A percentile compares a stretch with the other conserved stretches of the same genome.
Evolutionary conservation across 2,329 filamentous ascomycete species (phyloP).

Genomic region (Xylaria sp.): DNA sequence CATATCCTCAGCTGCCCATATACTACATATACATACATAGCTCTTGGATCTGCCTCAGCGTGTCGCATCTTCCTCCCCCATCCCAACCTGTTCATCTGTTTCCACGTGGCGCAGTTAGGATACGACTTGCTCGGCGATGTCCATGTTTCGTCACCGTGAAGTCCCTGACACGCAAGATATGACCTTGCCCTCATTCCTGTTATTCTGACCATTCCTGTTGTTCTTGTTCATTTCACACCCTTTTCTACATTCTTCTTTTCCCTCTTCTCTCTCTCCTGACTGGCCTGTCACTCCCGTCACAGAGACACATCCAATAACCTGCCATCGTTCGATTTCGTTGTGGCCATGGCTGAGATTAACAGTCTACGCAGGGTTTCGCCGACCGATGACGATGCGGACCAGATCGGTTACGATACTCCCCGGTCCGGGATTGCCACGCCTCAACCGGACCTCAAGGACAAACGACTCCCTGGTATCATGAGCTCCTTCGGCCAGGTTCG

Average conservation of each 20-base stretch:
- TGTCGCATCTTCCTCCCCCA: slow-evolving; percentile 10
- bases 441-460: slow-evolving; percentile 88
- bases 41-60: slow-evolving; percentile 4
- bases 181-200: slow-evolving; percentile 12
- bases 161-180: slow-evolving; percentile 13
- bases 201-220: slow-evolving; percentile 15
- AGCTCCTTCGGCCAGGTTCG: slow-evolving; percentile 99
- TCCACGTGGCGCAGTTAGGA: slow-evolving; percentile 11
- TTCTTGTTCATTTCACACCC: background rate
- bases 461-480: slow-evolving; percentile 91
- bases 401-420: slow-evolving; percentile 79
- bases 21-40: background rate
- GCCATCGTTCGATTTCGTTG: background rate
- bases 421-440: slow-evolving; percentile 90
- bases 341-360: slow-evolving; percentile 44
- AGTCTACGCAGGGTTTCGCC: slow-evolving; percentile 48
- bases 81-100: slow-evolving; percentile 10
- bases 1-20: slow-evolving; percentile 18
- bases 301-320: background rate
- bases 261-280: background rate
- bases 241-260: background rate
- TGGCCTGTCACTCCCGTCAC: background rate
- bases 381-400: slow-evolving; percentile 68
- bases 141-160: slow-evolving; percentile 11
- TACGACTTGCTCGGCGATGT: slow-evolving; percentile 8